Percentiles rank a stretch among this genome's conserved stretches.
Evolutionary conservation across 2,329 filamentous ascomycete genomes (phyloP).

Genomic region (Penicillium sp.): DNA sequence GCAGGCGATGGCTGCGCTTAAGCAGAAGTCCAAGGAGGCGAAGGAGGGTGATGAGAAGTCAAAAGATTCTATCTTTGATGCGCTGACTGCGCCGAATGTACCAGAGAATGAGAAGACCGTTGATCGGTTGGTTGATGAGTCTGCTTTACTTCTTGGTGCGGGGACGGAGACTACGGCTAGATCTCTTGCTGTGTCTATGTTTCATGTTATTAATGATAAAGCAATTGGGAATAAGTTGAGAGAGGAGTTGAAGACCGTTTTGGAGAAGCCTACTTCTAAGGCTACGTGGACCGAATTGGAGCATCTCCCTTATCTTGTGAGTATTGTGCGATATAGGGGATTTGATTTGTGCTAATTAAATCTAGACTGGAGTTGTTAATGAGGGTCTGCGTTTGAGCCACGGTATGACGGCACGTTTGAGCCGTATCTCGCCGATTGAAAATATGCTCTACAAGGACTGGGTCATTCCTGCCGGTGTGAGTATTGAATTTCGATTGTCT

Average conservation of each 20-base stretch:
- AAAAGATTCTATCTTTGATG: slow-evolving; percentile 28
- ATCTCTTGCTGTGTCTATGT: slow-evolving; percentile 31
- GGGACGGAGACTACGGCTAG: slow-evolving; percentile 39
- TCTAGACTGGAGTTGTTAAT: slow-evolving; percentile 23
- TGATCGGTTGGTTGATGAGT: slow-evolving; percentile 34
- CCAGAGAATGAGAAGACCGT: slow-evolving; percentile 38
- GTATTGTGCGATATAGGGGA: neutral
- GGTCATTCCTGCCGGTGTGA: slow-evolving; percentile 23
- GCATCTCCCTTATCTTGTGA: slow-evolving; percentile 40
- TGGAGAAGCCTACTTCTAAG: slow-evolving; percentile 23
- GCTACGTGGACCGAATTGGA: slow-evolving; percentile 35
- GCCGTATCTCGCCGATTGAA: slow-evolving; percentile 18
- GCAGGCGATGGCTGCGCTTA: slow-evolving; percentile 15
- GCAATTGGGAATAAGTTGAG: slow-evolving; percentile 21
- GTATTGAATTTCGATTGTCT: neutral
- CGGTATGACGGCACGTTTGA: slow-evolving; percentile 22
- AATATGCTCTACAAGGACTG: slow-evolving; percentile 19
- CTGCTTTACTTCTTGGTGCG: slow-evolving; percentile 31
- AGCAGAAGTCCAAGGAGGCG: neutral
- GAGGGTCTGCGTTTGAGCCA: slow-evolving; percentile 23
- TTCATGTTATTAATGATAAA: slow-evolving; percentile 28
- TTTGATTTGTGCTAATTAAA: neutral
- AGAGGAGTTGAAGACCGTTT: slow-evolving; percentile 30
- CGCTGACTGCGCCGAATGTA: slow-evolving; percentile 35
- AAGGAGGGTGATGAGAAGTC: neutral